Evolutionary conservation across 169 alveolate species (phyloP).

Genomic region (Plasmodium yoelii): DNA sequence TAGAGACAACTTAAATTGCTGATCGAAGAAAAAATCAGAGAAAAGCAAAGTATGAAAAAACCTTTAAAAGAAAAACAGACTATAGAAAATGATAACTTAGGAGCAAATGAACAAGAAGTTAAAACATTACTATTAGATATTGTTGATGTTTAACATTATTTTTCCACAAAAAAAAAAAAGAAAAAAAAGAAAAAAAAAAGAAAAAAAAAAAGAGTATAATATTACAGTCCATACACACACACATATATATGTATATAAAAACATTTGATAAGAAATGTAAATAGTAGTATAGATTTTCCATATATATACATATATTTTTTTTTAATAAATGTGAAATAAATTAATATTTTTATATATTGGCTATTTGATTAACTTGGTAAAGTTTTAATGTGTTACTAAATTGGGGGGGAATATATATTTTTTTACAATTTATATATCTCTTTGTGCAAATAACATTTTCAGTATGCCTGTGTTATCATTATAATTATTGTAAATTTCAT

Average conservation of each 20-base stretch:
- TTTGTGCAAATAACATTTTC: not conserved
- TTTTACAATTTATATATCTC: too few species aligned
- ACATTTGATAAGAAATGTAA: not conserved
- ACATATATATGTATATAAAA: not conserved
- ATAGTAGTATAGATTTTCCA: too few species aligned
- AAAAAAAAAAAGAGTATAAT: not conserved
- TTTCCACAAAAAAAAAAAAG: not conserved
- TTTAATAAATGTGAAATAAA: too few species aligned
- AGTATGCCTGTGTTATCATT: not conserved
- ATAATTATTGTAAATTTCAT: not conserved
- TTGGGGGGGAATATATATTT: too few species aligned
- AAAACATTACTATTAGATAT: slow-evolving; percentile 55
- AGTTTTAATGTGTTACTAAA: too few species aligned
- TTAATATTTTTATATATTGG: too few species aligned
- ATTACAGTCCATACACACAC: not conserved
- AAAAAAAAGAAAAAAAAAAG: too few species aligned
- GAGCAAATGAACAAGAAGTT: slow-evolving; percentile 73
- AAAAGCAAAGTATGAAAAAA: slow-evolving; percentile 61
- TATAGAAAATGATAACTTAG: slow-evolving; percentile 47
- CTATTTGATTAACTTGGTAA: too few species aligned
- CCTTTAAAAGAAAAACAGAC: slow-evolving; percentile 59
- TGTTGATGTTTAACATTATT: slow-evolving; percentile 12
- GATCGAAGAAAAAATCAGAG: slow-evolving; percentile 66
- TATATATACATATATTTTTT: too few species aligned
- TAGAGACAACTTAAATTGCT: slow-evolving; percentile 57